phyloP scores from a whole-genome alignment of 176 grass and related monocot species.

The Canna indica region DNA sequence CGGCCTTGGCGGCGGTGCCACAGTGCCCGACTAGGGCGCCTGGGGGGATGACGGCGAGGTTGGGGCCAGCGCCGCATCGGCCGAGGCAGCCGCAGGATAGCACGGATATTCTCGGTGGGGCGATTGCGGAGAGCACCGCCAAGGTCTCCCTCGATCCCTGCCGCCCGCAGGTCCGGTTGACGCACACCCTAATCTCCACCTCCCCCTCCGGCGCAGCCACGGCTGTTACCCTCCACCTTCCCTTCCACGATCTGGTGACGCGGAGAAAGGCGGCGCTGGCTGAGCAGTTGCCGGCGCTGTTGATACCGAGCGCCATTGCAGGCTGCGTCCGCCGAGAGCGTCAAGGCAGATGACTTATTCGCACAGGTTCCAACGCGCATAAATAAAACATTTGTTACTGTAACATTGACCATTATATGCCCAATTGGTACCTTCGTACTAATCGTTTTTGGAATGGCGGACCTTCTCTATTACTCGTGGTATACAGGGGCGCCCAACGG shows the following conservation, averaged over 20 bases:
- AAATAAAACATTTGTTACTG: too few relatives aligned
- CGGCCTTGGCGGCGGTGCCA: slow-evolving; percentile 51
- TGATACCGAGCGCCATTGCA: background rate
- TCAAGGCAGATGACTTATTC: background rate
- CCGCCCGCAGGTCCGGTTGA: slow-evolving; percentile 70
- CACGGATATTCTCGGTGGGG: slow-evolving; percentile 50
- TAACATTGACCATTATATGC: too few relatives aligned
- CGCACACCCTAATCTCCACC: slow-evolving; percentile 65
- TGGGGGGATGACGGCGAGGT: slow-evolving; percentile 35
- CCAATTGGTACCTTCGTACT: too few relatives aligned
- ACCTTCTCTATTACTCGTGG: too few relatives aligned
- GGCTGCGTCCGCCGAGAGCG: background rate
- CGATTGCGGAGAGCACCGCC: slow-evolving; percentile 41
- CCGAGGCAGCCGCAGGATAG: slow-evolving; percentile 69
- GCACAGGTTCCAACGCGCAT: too few relatives aligned
- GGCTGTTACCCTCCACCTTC: background rate
- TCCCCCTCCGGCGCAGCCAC: background rate
- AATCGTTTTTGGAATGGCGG: too few relatives aligned
- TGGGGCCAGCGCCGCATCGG: slow-evolving; percentile 66
- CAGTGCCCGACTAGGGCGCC: slow-evolving; percentile 40
- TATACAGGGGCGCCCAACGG: too few relatives aligned
- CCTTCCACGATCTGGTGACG: background rate
- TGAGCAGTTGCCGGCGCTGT: background rate
- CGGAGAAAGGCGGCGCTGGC: background rate
- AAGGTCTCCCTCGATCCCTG: slow-evolving; percentile 71